phyloP scores from a whole-genome alignment of 306 rosid species.

The Cicer chorassanicum region DNA sequence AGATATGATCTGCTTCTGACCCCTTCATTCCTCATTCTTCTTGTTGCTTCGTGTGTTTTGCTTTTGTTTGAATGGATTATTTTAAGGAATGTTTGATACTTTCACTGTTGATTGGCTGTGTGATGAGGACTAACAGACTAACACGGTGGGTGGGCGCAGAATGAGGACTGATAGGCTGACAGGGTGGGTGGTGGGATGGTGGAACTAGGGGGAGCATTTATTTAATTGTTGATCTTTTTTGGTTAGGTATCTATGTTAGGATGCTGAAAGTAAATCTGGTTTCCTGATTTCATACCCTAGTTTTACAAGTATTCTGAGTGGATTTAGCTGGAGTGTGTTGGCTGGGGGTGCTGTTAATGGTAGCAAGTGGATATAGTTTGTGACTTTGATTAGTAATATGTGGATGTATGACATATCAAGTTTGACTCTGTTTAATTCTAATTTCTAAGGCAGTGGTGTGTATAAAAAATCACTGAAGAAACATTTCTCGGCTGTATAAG shows the following conservation, averaged over 20 bases:
- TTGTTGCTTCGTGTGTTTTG: neutral
- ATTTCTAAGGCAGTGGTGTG: neutral
- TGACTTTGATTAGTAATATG: neutral
- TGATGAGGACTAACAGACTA: neutral
- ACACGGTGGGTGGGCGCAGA: neutral
- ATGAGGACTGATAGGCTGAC: neutral
- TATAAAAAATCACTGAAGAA: slow-evolving; percentile 7
- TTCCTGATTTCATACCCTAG: neutral
- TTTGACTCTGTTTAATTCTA: neutral
- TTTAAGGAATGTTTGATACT: neutral
- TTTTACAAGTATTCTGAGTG: neutral
- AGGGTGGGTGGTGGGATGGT: neutral
- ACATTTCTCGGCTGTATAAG: neutral
- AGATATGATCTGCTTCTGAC: neutral
- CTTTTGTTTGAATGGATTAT: neutral
- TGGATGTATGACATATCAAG: neutral
- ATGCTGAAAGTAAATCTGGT: neutral
- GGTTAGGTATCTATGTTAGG: neutral
- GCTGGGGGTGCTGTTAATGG: neutral
- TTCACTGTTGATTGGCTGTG: neutral
- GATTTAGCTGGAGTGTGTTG: neutral
- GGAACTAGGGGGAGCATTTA: too few relatives aligned
- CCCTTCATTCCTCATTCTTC: neutral
- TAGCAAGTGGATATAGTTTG: neutral
- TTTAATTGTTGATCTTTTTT: too few relatives aligned